Evolutionary conservation across 1,284 basidiomycete species (phyloP), one percentile per base, ranked within the genome.

Genomic region (Baeospora myosura): DNA sequence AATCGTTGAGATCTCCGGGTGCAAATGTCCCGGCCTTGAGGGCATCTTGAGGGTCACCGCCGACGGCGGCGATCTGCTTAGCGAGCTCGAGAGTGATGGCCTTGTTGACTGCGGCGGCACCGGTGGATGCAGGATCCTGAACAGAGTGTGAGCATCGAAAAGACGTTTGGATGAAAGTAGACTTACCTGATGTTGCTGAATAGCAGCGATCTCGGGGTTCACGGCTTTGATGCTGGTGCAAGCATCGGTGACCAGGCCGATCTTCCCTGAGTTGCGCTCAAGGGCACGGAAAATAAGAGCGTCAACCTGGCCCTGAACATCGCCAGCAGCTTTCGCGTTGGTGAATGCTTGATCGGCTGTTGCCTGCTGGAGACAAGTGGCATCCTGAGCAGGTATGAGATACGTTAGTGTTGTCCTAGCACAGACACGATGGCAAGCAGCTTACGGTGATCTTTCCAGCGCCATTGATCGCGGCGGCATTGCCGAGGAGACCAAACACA

Each of bases 341-440:
- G 78, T 81, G 65, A 83, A 83, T 0, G 80, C 80, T 53, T 75
- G 76, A 53, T 81, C 79, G 34, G 78, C 78, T 11, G 69, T 69
- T 1, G 71, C 76, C 61, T 78, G 75, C 55, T 83, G 81, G 25
- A 83, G 66, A 58, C 81, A 85, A 44, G 73, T 74, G 14, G 71
- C 58, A 53, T 82, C 72, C 74, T 78, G 44, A 29, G n/a, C 6
- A 18, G 23, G 16, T 4, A 25, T 36, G 14, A 16, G 20, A 25
- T 32, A 16, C n/a, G n/a, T n/a, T n/a, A n/a, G n/a, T n/a, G n/a
- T 36, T 30, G 18, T 45, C 23, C 33, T 30, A 38, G 34, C 24
- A 30, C 12, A 11, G 38, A 30, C 21, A 24, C 39, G 2, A 31
- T 22, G 17, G 16, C 17, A 21, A 35, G 23, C 14, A 30, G 49